Evolutionary conservation across 352 stramenopile genomes (phyloP).

Genomic region (Globisporangium nagaii): DNA sequence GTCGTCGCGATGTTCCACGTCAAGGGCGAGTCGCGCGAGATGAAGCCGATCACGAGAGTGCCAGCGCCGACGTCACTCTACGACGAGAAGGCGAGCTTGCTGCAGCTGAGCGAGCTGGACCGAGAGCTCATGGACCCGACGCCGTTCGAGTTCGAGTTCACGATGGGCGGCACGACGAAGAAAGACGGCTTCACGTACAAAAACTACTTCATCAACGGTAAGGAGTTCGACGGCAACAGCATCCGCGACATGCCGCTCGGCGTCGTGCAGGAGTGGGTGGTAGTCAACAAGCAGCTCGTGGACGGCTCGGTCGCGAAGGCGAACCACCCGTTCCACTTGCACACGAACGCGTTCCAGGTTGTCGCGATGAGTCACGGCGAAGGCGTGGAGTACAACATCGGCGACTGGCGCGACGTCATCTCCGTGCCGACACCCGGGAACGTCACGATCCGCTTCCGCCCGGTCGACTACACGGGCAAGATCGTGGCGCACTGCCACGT

Average conservation of each 20-base stretch:
- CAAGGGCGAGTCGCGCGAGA: conserved; percentile 21
- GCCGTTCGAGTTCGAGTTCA: conserved; percentile 54
- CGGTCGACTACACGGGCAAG: conserved; percentile 53
- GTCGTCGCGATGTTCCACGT: conserved; percentile 63
- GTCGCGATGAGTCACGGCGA: conserved; percentile 61
- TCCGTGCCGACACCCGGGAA: conserved; percentile 66
- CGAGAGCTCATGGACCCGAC: conserved; percentile 21
- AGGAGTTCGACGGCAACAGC: conserved; percentile 39
- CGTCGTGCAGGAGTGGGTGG: conserved; percentile 66
- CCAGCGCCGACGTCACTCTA: conserved; percentile 41
- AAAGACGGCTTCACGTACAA: conserved; percentile 72
- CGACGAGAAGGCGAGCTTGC: conserved; percentile 26
- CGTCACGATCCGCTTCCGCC: conserved; percentile 76
- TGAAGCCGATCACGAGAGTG: conserved; percentile 22
- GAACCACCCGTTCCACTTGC: conserved; percentile 84
- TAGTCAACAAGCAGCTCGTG: conserved; percentile 53
- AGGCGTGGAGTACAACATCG: conserved; percentile 65
- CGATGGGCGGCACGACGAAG: conserved; percentile 33
- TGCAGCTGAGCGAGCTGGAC: conserved; percentile 25
- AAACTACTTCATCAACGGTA: conserved; percentile 68
- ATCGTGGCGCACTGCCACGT: conserved; percentile 79
- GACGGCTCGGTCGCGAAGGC: conserved; percentile 32
- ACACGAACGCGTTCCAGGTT: conserved; percentile 84
- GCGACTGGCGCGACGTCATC: conserved; percentile 82
- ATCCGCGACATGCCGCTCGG: conserved; percentile 49